These are phyloP conservation scores for Blepharisma japonicum DNA, from an alignment of 73 alveolate genomes.

Conservation along the genomic window DNA sequence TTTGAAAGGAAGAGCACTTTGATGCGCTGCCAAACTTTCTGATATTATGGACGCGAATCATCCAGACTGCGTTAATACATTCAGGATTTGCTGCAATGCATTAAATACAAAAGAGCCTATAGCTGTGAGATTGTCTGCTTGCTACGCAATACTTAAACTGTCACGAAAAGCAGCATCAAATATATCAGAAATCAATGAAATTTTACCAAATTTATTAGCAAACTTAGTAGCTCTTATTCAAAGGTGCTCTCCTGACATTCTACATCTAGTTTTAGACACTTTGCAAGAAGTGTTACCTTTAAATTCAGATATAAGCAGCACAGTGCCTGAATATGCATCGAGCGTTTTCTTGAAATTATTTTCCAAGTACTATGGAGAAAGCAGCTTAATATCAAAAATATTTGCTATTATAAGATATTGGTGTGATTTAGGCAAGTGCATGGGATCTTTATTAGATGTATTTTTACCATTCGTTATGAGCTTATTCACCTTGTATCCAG, in stretches of 20 bases:
- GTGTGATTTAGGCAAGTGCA: slow-evolving; percentile 67
- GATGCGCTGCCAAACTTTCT: slow-evolving; percentile 45
- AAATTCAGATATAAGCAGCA: slow-evolving; percentile 62
- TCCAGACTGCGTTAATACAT: not conserved
- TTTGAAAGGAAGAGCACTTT: slow-evolving; percentile 57
- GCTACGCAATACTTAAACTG: slow-evolving; percentile 42
- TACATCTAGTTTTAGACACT: slow-evolving; percentile 80
- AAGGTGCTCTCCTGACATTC: slow-evolving; percentile 61
- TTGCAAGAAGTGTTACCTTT: slow-evolving; percentile 56
- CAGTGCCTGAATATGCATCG: slow-evolving; percentile 64
- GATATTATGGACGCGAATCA: slow-evolving; percentile 43
- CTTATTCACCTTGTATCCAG: not conserved
- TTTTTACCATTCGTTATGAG: not conserved
- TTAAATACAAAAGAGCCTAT: slow-evolving; percentile 9
- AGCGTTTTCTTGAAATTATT: slow-evolving; percentile 62
- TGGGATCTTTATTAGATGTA: slow-evolving; percentile 40
- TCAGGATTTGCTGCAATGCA: slow-evolving; percentile 27
- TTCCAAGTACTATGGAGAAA: slow-evolving; percentile 61
- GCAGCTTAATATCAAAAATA: slow-evolving; percentile 59
- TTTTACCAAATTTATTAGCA: slow-evolving; percentile 37
- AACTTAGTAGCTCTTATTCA: slow-evolving; percentile 55
- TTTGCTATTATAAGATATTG: slow-evolving; percentile 77
- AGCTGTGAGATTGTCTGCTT: slow-evolving; percentile 49
- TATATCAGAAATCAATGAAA: slow-evolving; percentile 25
- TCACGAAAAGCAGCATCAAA: slow-evolving; percentile 37